Conservation (phyloP, 352 stramenopile species). For the Globisporangium nagaii region DNA sequence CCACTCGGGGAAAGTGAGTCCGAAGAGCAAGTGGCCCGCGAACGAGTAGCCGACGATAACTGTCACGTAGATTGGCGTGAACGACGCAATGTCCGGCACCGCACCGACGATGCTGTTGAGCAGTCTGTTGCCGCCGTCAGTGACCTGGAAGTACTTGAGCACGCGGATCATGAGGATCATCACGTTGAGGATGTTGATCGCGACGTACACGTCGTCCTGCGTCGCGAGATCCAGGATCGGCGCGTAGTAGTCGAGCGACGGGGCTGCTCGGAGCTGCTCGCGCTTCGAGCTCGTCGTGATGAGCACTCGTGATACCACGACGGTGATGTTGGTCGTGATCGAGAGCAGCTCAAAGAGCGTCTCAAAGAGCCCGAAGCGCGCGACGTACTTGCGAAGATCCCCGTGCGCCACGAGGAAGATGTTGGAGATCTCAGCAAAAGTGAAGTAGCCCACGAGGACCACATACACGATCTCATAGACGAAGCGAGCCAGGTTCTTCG, state of each 20-base stretch:
- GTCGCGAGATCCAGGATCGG: constrained; percentile 26
- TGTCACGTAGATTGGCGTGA: constrained; percentile 59
- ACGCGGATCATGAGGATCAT: constrained; percentile 44
- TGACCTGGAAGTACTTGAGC: constrained; percentile 73
- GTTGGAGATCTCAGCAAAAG: constrained; percentile 47
- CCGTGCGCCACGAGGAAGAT: constrained; percentile 46
- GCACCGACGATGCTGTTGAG: constrained; percentile 58
- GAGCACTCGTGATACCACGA: constrained; percentile 42
- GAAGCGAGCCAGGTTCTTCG: constrained; percentile 35
- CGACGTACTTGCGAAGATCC: constrained; percentile 36
- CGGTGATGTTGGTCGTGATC: constrained; percentile 40
- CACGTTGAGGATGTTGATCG: constrained; percentile 62
- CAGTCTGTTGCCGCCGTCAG: constrained; percentile 44
- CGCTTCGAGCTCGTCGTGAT: constrained; percentile 29
- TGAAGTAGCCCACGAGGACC: constrained; percentile 44
- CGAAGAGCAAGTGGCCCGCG: constrained; percentile 59
- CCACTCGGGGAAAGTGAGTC: constrained; percentile 58
- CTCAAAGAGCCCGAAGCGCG: constrained; percentile 50
- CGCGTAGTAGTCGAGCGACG: constrained; percentile 53
- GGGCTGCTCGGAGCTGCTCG: constrained; percentile 20
- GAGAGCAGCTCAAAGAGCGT: constrained; percentile 54
- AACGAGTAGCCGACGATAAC: constrained; percentile 70
- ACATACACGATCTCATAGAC: constrained; percentile 44
- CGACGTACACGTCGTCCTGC: constrained; percentile 49
- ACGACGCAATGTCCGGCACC: constrained; percentile 67